Evolutionary conservation across 352 stramenopile genomes (phyloP).

Genomic region (Phytophthora pinifolia): DNA sequence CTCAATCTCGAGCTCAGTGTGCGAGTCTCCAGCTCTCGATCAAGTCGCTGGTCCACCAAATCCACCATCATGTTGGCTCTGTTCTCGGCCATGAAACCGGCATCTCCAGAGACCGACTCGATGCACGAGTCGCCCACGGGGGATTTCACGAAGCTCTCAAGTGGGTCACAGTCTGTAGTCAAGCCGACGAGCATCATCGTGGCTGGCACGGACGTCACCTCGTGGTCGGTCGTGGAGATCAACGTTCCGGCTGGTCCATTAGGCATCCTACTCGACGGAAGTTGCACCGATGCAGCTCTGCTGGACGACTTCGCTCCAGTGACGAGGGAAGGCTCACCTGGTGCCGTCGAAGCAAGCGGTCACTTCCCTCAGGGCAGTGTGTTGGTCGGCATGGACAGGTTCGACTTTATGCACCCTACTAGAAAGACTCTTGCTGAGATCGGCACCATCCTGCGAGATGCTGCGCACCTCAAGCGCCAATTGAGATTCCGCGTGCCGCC

Average conservation of each 20-base stretch:
- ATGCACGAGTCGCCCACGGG: constrained; percentile 19
- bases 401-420: constrained; percentile 47
- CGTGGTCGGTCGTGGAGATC: constrained; percentile 38
- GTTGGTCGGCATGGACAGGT: constrained; percentile 62
- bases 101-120: neutral
- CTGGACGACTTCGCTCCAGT: constrained; percentile 70
- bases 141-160: constrained; percentile 12
- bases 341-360: constrained; percentile 47
- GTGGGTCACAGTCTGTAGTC: neutral
- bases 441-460: constrained; percentile 56
- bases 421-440: constrained; percentile 59
- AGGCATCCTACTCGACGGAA: constrained; percentile 67
- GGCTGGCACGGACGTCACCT: constrained; percentile 28
- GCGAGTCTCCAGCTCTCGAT: constrained; percentile 12
- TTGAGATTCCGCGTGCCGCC: constrained; percentile 47
- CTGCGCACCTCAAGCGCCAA: constrained; percentile 46
- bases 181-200: constrained; percentile 29
- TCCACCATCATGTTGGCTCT: constrained; percentile 20
- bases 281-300: constrained; percentile 35
- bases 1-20: constrained; percentile 7
- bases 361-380: constrained; percentile 43
- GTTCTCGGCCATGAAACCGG: constrained; percentile 26
- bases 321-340: constrained; percentile 34
- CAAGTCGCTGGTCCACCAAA: constrained; percentile 2
- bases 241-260: constrained; percentile 55